Percentiles rank a stretch among this genome's conserved stretches.
These are phyloP conservation scores for Aspergillus viridinutans DNA, from an alignment of 2,329 filamentous ascomycete species.

Conservation along the genomic window DNA sequence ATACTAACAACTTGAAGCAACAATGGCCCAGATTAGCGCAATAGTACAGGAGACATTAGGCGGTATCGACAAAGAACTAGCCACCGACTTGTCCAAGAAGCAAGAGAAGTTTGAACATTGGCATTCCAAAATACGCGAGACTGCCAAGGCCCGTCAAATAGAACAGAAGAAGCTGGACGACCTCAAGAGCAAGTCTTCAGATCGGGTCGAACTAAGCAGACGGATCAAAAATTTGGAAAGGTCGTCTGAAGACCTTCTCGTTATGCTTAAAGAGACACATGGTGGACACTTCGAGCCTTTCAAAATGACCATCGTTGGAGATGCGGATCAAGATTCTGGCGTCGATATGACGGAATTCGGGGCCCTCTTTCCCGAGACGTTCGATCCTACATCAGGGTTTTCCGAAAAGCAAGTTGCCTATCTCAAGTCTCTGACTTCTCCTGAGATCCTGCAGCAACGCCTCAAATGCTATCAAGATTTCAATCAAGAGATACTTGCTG, in stretches of 20 bases:
- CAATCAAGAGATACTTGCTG: slow-evolving; percentile 62
- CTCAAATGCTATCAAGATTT: slow-evolving; percentile 67
- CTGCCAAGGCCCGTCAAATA: slow-evolving; percentile 72
- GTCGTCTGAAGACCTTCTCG: slow-evolving; percentile 67
- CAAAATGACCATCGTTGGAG: slow-evolving; percentile 45
- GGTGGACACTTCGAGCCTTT: slow-evolving; percentile 41
- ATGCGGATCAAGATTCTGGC: slow-evolving; percentile 43
- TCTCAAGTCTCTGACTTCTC: slow-evolving; percentile 53
- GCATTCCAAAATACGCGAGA: slow-evolving; percentile 74
- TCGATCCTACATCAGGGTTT: slow-evolving; percentile 40
- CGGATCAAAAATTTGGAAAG: slow-evolving; percentile 74
- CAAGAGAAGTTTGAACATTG: slow-evolving; percentile 78
- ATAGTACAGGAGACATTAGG: slow-evolving; percentile 80
- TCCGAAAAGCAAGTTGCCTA: slow-evolving; percentile 41
- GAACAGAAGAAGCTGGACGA: slow-evolving; percentile 70
- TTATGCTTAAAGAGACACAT: slow-evolving; percentile 48
- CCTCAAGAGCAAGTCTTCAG: slow-evolving; percentile 61
- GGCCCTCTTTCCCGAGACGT: slow-evolving; percentile 33
- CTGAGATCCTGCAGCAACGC: slow-evolving; percentile 60
- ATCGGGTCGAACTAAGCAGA: slow-evolving; percentile 60
- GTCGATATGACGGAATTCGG: slow-evolving; percentile 34
- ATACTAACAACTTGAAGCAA: slow-evolving; percentile 38
- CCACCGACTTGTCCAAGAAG: slow-evolving; percentile 74
- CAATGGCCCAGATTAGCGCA: slow-evolving; percentile 39
- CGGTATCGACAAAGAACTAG: slow-evolving; percentile 74